A percentile compares a stretch with the other conserved stretches of the same genome.
Conservation (phyloP, 768 basidiomycete genomes). For the Epithele typhae region DNA sequence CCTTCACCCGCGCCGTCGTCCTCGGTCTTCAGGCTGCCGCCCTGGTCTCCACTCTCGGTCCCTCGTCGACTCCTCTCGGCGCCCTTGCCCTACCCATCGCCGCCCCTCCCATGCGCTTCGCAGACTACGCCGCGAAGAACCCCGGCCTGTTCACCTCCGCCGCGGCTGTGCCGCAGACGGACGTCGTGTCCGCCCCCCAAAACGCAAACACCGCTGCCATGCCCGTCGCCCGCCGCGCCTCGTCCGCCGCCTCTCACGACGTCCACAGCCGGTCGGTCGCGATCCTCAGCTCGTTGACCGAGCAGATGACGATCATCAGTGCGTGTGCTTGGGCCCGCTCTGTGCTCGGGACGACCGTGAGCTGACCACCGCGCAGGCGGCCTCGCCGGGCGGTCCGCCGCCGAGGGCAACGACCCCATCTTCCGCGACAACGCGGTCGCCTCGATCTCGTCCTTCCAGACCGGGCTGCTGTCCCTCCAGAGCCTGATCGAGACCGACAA, state of each 20-base stretch:
- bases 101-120: conserved; percentile 13
- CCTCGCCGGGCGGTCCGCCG: too few species aligned
- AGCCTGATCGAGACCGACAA: conserved; percentile 34
- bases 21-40: conserved; percentile 37
- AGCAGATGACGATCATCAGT: conserved; percentile 26
- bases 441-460: conserved; percentile 33
- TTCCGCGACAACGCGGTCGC: neutral
- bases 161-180: neutral
- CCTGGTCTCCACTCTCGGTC: conserved; percentile 33
- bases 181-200: neutral
- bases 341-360: too few species aligned
- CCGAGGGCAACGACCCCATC: neutral
- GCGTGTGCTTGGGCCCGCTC: neutral
- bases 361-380: too few species aligned
- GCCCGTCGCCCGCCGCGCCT: conserved; percentile 7
- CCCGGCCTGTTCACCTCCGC: conserved; percentile 11
- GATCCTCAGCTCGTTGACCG: neutral
- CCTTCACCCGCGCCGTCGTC: conserved; percentile 34
- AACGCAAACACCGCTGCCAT: neutral
- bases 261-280: neutral
- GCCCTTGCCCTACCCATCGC: conserved; percentile 25
- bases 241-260: neutral
- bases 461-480: conserved; percentile 29
- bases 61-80: conserved; percentile 13
- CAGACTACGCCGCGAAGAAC: conserved; percentile 17